Conservation (phyloP, 2,329 filamentous ascomycete genomes). For the Fusarium sambucinum region DNA sequence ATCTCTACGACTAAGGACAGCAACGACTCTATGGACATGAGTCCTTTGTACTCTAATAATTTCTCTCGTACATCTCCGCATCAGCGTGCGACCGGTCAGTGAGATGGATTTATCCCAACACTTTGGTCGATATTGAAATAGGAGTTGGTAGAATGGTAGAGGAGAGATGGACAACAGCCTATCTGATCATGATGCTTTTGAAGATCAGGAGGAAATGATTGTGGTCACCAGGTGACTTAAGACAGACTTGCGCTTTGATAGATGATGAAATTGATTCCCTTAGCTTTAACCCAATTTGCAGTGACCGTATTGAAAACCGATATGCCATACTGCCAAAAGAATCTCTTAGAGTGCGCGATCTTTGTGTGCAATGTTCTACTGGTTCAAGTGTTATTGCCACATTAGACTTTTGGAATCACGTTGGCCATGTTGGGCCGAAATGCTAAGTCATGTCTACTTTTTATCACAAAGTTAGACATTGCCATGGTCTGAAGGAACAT, state of each 20-base stretch:
- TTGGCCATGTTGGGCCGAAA: neutral
- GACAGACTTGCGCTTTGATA: constrained; percentile 47
- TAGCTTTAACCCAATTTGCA: constrained; percentile 21
- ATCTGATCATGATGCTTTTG: constrained; percentile 29
- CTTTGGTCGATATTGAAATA: constrained; percentile 48
- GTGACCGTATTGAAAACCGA: neutral
- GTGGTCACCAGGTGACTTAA: constrained; percentile 29
- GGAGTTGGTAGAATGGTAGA: constrained; percentile 55
- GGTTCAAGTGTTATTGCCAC: neutral
- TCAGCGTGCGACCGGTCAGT: constrained; percentile 38
- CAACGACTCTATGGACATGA: constrained; percentile 40
- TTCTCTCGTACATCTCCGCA: constrained; percentile 54
- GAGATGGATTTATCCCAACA: constrained; percentile 43
- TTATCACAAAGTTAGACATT: neutral
- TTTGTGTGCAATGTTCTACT: too few species aligned
- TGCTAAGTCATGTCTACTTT: neutral
- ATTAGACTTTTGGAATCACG: neutral
- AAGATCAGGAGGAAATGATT: constrained; percentile 26
- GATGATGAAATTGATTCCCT: constrained; percentile 52
- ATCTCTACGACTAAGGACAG: constrained; percentile 86
- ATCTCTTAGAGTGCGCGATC: neutral
- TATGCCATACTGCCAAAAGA: too few species aligned
- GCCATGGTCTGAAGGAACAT: neutral
- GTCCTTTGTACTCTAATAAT: constrained; percentile 63
- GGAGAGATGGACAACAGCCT: constrained; percentile 38